These are phyloP conservation scores for Metschnikowia baotianmanensis DNA, from an alignment of 805 yeast species.

Conservation along the genomic window DNA sequence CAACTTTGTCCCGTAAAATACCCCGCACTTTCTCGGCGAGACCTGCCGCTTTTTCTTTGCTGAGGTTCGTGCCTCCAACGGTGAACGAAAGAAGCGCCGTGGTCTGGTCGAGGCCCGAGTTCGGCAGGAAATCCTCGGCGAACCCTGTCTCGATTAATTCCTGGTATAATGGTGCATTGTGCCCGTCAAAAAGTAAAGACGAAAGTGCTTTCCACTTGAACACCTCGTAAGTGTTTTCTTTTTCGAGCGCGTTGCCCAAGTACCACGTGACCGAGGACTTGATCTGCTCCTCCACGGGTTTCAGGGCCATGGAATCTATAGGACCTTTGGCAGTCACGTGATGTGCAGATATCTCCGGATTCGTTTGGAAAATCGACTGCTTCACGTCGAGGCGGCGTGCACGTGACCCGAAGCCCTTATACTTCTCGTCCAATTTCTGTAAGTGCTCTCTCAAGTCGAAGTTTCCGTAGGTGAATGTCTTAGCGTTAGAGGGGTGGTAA, in stretches of 20 bases:
- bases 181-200: slow-evolving; percentile 80
- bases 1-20: slow-evolving; percentile 43
- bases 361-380: slow-evolving; percentile 45
- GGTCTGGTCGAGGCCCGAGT: slow-evolving; percentile 82
- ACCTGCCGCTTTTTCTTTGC: slow-evolving; percentile 41
- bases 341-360: slow-evolving; percentile 10
- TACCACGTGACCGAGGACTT: slow-evolving; percentile 88
- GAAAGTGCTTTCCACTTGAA: slow-evolving; percentile 71
- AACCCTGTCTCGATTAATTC: slow-evolving; percentile 79
- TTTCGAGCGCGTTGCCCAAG: slow-evolving; percentile 65
- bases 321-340: slow-evolving; percentile 60
- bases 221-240: slow-evolving; percentile 53
- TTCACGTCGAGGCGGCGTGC: slow-evolving; percentile 27
- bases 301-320: slow-evolving; percentile 50
- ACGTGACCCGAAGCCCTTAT: slow-evolving; percentile 53
- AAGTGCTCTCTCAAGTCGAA: slow-evolving; percentile 64
- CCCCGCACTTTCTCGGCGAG: slow-evolving; percentile 49
- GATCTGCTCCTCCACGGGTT: slow-evolving; percentile 69
- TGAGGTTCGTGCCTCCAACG: slow-evolving; percentile 79
- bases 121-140: slow-evolving; percentile 84
- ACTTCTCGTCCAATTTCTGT: slow-evolving; percentile 50
- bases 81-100: slow-evolving; percentile 78
- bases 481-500: slow-evolving; percentile 90
- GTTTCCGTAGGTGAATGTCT: slow-evolving; percentile 84
- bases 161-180: slow-evolving; percentile 85